A percentile compares a stretch with the other conserved stretches of the same genome.
Conservation (phyloP, 2,329 filamentous ascomycete species). For the Talaromyces sp. region DNA sequence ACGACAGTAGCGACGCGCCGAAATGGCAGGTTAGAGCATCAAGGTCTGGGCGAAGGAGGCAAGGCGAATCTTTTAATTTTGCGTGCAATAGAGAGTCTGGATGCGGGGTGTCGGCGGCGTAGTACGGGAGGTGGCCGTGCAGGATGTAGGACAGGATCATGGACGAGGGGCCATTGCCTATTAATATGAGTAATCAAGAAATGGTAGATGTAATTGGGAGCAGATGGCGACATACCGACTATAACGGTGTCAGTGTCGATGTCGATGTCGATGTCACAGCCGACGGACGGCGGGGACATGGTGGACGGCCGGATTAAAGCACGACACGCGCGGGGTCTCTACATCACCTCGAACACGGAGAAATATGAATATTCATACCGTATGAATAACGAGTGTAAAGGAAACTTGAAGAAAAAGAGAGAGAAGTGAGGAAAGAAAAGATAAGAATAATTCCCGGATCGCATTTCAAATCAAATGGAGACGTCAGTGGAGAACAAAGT, state of each 20-base stretch:
- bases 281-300: slow-evolving; percentile 25
- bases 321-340: neutral
- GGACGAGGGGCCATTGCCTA: slow-evolving; percentile 62
- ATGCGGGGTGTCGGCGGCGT: slow-evolving; percentile 52
- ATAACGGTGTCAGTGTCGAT: slow-evolving; percentile 42
- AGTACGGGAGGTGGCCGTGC: slow-evolving; percentile 60
- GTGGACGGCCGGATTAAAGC: slow-evolving; percentile 24
- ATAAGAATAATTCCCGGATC: neutral
- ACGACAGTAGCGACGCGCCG: slow-evolving; percentile 56
- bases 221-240: slow-evolving; percentile 39
- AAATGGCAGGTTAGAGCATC: slow-evolving; percentile 57
- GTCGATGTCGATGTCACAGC: slow-evolving; percentile 26
- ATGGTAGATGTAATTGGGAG: neutral
- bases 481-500: neutral
- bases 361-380: neutral
- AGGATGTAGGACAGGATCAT: slow-evolving; percentile 63
- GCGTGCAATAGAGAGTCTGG: slow-evolving; percentile 57
- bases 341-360: neutral
- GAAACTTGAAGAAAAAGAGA: neutral
- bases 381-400: neutral
- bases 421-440: neutral
- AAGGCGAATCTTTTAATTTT: slow-evolving; percentile 50
- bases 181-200: neutral
- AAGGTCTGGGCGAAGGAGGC: slow-evolving; percentile 51
- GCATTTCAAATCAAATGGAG: neutral